Evolutionary conservation across 352 stramenopile genomes (phyloP), one percentile per base, ranked within the genome.

Genomic region (Phytophthora syringae): DNA sequence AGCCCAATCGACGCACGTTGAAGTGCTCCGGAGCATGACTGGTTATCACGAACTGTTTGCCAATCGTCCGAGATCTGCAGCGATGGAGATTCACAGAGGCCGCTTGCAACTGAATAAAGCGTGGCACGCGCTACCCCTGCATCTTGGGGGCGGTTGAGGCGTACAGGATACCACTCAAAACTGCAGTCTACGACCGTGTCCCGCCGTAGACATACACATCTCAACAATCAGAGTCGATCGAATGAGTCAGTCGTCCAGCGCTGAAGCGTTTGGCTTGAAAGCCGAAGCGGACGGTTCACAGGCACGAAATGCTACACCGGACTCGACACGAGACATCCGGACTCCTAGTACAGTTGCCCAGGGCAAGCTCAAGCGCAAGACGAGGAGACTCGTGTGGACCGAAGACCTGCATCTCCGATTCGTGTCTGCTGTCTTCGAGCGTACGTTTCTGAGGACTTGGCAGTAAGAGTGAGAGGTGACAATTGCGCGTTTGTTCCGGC

Each of bases 371-470:
- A 54, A 67, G 10, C 64, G 44, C 42, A 72, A 67, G 63, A 40
- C 25, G 13, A 63, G 45, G 37, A 21, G 57, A 7, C 27, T 67
- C 4, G 15, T 67, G 9, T 72, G 64, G 64, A 67, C 64, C 0
- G 44, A 72, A 6, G 64, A 72, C 3, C 25, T 72, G 27, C 64
- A 72, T 36, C 15, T 72, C 15, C 43, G 36, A n/a, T 72, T 72
- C 50, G 57, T 67, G 16, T 58, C 64, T 10, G 64, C 64, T 22
- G 44, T 72, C 5, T 72, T 72, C 36, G 64, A 72, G 48, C 24
- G 57, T 72, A 25, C 55, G 62, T 60, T 27, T 5, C 37, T 30
- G 20, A 36, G 16, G 28, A 28, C 10, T 12, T 27, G 48, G 20
- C 5, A n/a, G 12, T 15, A 24, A 21, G 16, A 22, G 36, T 12